Conservation (phyloP, 176 grass and related monocot species). For the Hordeum marinum region DNA sequence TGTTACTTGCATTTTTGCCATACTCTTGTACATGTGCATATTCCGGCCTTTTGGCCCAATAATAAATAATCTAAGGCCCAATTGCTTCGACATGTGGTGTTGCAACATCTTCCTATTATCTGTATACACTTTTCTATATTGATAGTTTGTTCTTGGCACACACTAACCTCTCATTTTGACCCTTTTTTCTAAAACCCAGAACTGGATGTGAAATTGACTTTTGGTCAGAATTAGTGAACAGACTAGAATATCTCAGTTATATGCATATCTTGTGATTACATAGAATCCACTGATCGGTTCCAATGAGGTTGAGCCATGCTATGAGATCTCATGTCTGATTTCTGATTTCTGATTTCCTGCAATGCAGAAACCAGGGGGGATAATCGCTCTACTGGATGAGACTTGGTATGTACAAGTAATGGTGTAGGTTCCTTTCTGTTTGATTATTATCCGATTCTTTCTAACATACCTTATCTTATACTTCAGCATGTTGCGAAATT, state of each 20-base stretch:
- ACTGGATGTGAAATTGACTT: background rate
- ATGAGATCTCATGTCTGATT: constrained; percentile 17
- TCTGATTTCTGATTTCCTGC: constrained; percentile 27
- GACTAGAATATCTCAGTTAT: background rate
- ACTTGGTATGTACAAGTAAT: constrained; percentile 66
- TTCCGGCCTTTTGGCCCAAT: background rate
- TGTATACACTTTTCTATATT: constrained; percentile 2
- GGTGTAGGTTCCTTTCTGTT: constrained; percentile 4
- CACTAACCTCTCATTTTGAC: background rate
- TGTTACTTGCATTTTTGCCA: background rate
- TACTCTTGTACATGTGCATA: background rate
- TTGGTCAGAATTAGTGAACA: background rate
- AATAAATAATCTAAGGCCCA: background rate
- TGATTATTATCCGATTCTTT: constrained; percentile 13
- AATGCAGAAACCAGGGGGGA: constrained; percentile 94
- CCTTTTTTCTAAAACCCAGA: constrained; percentile 13
- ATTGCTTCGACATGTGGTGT: background rate
- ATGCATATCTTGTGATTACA: constrained; percentile 9
- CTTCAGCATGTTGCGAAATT: constrained; percentile 94
- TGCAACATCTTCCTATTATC: constrained; percentile 2
- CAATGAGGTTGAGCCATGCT: constrained; percentile 13
- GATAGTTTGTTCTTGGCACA: background rate
- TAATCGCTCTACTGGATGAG: constrained; percentile 94
- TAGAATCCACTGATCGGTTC: background rate
- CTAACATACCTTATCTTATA: constrained; percentile 30